These are phyloP conservation scores for Dalechampia spathulata DNA, from an alignment of 441 rosid species.

Conservation along the genomic window DNA sequence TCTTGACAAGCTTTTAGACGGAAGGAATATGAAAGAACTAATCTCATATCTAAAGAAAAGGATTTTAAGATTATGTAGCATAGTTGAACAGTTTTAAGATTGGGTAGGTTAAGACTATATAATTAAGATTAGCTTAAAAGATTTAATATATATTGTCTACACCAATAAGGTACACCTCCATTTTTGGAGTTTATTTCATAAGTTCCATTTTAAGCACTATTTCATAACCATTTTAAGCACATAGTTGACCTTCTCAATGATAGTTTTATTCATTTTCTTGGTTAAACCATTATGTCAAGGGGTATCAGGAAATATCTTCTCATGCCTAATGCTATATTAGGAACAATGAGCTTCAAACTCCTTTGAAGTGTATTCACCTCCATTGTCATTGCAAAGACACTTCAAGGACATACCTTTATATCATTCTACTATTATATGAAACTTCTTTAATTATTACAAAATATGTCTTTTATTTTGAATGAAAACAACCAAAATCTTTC, in stretches of 20 bases:
- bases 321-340: neutral
- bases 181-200: too few species aligned
- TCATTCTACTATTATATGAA: slow-evolving; percentile 6
- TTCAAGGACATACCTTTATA: neutral
- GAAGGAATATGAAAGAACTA: too few species aligned
- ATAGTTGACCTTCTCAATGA: neutral
- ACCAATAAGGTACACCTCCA: too few species aligned
- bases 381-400: neutral
- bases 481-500: neutral
- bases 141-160: too few species aligned
- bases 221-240: neutral
- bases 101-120: too few species aligned
- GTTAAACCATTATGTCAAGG: neutral
- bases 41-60: too few species aligned
- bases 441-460: neutral
- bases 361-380: neutral
- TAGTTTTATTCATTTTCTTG: neutral
- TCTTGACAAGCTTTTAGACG: too few species aligned
- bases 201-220: too few species aligned
- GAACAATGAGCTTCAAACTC: neutral
- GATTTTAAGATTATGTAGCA: too few species aligned
- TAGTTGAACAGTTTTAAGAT: too few species aligned
- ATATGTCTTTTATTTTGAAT: neutral
- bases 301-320: neutral
- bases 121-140: too few species aligned